Evolutionary conservation across 2,329 filamentous ascomycete species (phyloP), one percentile per base, ranked within the genome.

Genomic region (Domatiomyces catenatus): DNA sequence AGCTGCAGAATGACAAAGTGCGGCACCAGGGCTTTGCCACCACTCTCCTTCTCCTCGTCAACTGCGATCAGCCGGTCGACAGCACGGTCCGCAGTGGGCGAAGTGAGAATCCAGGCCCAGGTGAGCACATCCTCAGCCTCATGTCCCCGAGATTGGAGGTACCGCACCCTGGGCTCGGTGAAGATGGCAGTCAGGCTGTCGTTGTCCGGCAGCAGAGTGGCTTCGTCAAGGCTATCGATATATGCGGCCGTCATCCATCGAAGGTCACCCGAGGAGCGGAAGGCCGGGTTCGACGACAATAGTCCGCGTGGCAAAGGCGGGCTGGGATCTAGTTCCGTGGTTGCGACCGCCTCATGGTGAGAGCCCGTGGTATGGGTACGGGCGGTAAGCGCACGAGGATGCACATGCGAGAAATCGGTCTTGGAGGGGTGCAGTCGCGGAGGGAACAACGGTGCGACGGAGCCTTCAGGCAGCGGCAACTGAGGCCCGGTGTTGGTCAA

Each of bases 31-130:
- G 32, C 10, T 39, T 50, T 58, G 42, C 50, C 49, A 44, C 10
- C 26, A 15, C 12, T 15, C 12, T 44, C 28, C 22, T 51, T 39
- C 18, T 50, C 54, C 17, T 58, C 51, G 49, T 66, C 62, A 19
- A 67, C 50, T 4, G 57, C 47, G 46, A 65, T 57, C 18, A 72
- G 57, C 24, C 70, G 64, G 42, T 62, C 54, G 22, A 63, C 61
- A n/a, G 69, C 66, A 42, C 61, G 58, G 39, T 67, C 62, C 3
- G 64, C 42, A 18, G 60, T 61, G 3, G 59, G 54, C 48, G 68
- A 65, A 20, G 63, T 66, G 48, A 74, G 58, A 19, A 74, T 64
- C 71, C 71, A 74, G 17, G 69, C 65, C 71, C 71, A 74, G 17
- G 61, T 57, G 51, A 68, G 62, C 22, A 73, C 64, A 60, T 73